Evolutionary conservation across 2,329 filamentous ascomycete genomes (phyloP), one percentile per base, ranked within the genome.

Genomic region (Colletotrichum sp.): DNA sequence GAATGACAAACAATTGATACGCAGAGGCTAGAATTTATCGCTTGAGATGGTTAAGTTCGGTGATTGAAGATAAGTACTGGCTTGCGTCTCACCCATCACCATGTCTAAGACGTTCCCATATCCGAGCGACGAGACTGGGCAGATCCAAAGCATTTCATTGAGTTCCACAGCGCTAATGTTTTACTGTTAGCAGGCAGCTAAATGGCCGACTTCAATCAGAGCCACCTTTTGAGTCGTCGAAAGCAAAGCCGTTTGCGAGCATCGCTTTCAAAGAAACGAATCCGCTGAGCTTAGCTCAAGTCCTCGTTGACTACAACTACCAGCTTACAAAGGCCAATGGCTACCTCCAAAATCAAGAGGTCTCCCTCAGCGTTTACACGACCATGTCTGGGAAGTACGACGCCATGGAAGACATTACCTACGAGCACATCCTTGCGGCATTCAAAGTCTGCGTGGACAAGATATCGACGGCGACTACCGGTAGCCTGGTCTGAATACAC

Each of bases 401-500:
- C 4, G 18, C 38, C 38, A 43, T 10, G 16, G 0, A 43, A 43
- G 9, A 43, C 18, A 43, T n/a, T 12, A 9, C 38, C 18, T n/a
- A 10, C 8, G 9, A 43, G 16, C 9, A 43, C 38, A n/a, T n/a
- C 18, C 1, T 43, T 43, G 38, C 38, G 38, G 38, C 38, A 10
- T 43, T 43, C 18, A 43, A 43, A 12, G 18, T 18, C 18, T 43
- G 38, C 38, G 18, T 43, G 16, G 38, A n/a, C 9, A 43, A 43
- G 18, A 12, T n/a, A n/a, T 9, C 18, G 38, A 38, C 34, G 0
- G 34, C 34, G 34, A 43, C 38, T 5, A n/a, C 18, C 18, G 38
- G 1, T n/a, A 18, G 38, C 38, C 1, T 0, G 18, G 18, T 43
- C 18, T 0, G 38, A 10, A 43, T 5, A 43, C 18, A 43, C 3